Base-by-base conservation (phyloP, 352 stramenopile species). In the Phytophthora syringae region DNA sequence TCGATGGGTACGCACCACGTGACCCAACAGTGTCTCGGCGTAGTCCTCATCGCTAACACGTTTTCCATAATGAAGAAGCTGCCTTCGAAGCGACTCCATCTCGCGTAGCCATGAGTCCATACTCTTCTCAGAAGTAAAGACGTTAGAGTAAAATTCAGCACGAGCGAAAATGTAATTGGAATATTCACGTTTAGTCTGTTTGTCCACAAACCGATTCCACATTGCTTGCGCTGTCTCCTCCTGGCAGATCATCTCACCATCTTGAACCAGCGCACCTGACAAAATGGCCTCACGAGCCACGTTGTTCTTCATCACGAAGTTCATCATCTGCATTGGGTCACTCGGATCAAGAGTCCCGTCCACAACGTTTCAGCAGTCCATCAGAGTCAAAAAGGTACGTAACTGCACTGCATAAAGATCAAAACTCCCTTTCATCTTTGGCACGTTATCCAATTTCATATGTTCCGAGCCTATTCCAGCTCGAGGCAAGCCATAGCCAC, bases 131-230 rank as follows among this genome's bases (percentile, higher is more conserved):
- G 20, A 44, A 9, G 51, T 52, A 27, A 45, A 61, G 1, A 51
- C 22, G 18, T 59, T 53, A 4, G 30, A 59, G 30, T 66, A 66
- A 18, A 60, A 66, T 21, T 66, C 40, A 21, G 30, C 16, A 28
- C 42, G 32, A 15, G n/a, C 22, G 7, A 58, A 52, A 22, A 64
- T 57, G 43, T 55, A 60, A 37, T 67, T 60, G 2, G 30, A 60
- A 27, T 67, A 67, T 28, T 60, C 59, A 3, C 22, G 30, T 30
- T 67, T 60, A 2, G 59, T 67, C 21, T 67, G 58, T 16, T 52
- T 54, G 48, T 48, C 47, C 13, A 53, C 47, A 21, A 39, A 60
- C 36, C 27, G 21, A 20, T 60, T 48, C 58, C 49, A 54, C 40
- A 49, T 60, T 11, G 49, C 30, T 1, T 50, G 11, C n/a, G 58